Percentiles rank a stretch among this genome's conserved stretches.
phyloP scores from a whole-genome alignment of 495 filamentous ascomycete genomes.

The Neohortaea acidophila region DNA sequence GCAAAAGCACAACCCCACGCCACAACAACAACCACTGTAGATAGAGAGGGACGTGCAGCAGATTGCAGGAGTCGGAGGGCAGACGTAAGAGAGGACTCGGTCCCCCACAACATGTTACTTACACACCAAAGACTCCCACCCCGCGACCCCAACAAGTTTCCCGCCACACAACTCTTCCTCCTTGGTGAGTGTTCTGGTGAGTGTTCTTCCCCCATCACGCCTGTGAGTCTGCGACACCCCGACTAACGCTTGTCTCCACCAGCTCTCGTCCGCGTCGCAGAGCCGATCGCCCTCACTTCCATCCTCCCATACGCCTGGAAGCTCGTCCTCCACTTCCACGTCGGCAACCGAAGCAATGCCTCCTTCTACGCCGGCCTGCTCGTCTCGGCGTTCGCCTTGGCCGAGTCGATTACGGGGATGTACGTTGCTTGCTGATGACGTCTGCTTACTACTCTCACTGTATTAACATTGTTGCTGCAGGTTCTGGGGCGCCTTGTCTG shows the following conservation, averaged over 20 bases:
- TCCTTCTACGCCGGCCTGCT: slow-evolving; percentile 75
- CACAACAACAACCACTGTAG: too few species aligned
- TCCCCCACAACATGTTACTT: slow-evolving; percentile 24
- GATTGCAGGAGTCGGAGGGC: too few species aligned
- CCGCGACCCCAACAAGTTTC: slow-evolving; percentile 49
- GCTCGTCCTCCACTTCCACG: slow-evolving; percentile 56
- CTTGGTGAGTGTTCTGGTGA: slow-evolving; percentile 36
- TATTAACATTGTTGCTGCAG: slow-evolving; percentile 1
- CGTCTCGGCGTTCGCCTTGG: slow-evolving; percentile 68
- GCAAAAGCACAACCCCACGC: too few species aligned
- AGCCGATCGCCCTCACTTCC: slow-evolving; percentile 77
- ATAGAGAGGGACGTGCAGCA: too few species aligned
- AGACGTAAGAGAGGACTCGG: slow-evolving; percentile 11
- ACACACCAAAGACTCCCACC: slow-evolving; percentile 22
- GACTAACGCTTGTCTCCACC: slow-evolving; percentile 4
- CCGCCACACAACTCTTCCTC: slow-evolving; percentile 59
- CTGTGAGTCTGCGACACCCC: not conserved
- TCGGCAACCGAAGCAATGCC: slow-evolving; percentile 53
- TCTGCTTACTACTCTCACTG: too few species aligned
- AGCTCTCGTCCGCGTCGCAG: slow-evolving; percentile 61
- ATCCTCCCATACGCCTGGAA: slow-evolving; percentile 82
- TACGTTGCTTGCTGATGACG: too few species aligned
- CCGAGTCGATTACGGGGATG: slow-evolving; percentile 68
- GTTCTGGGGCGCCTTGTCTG: slow-evolving; percentile 70
- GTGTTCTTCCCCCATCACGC: not conserved